Conservation (phyloP, 768 basidiomycete species). For the Austroboletus eburneus region DNA sequence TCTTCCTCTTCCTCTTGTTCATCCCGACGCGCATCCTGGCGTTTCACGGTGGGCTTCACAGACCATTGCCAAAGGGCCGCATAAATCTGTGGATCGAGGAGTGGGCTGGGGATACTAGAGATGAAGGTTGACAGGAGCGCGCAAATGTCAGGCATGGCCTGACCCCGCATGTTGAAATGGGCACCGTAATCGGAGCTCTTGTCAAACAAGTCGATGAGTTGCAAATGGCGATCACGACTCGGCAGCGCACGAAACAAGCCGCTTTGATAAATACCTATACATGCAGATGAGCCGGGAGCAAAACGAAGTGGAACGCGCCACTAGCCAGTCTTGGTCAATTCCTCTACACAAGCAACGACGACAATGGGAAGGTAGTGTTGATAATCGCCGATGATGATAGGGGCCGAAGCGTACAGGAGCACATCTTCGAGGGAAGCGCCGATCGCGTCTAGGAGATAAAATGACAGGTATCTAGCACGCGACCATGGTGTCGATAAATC, state of each 20-base stretch:
- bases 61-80: conserved; percentile 42
- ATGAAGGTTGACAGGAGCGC: conserved; percentile 46
- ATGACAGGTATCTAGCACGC: background rate
- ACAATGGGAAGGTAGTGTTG: conserved; percentile 38
- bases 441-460: conserved; percentile 29
- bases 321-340: conserved; percentile 43
- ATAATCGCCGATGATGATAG: conserved; percentile 34
- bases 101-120: conserved; percentile 42
- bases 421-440: conserved; percentile 35
- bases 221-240: conserved; percentile 36
- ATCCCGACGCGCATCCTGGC: conserved; percentile 28
- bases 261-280: conserved; percentile 39
- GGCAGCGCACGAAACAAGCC: conserved; percentile 42
- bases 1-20: conserved; percentile 33
- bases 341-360: conserved; percentile 41
- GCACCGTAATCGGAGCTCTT: conserved; percentile 22
- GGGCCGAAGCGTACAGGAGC: conserved; percentile 29
- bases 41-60: conserved; percentile 39
- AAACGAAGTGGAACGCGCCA: background rate
- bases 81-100: conserved; percentile 41
- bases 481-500: background rate
- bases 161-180: conserved; percentile 28
- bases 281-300: background rate
- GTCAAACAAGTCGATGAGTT: conserved; percentile 39
- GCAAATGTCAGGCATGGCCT: conserved; percentile 41